Conservation (phyloP, 2,329 filamentous ascomycete species). For the Botrytis porri region DNA sequence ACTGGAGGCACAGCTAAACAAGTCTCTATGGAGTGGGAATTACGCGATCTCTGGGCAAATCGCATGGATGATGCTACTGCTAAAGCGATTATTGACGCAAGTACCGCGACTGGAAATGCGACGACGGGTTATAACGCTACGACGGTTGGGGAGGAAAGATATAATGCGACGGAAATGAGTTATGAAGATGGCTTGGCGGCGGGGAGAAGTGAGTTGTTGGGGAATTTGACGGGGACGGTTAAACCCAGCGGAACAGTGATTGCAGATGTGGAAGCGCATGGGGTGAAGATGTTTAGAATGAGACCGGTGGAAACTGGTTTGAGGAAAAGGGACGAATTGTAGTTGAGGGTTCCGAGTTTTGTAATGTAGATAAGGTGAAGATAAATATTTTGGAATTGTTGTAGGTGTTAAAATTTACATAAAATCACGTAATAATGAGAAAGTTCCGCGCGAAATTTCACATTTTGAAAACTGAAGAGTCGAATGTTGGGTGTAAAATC, state of each 20-base stretch:
- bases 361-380: not conserved
- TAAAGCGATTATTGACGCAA: constrained; percentile 44
- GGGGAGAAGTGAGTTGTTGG: constrained; percentile 46
- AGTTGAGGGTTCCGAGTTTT: constrained; percentile 36
- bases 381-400: not conserved
- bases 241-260: constrained; percentile 43
- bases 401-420: not conserved
- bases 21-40: constrained; percentile 47
- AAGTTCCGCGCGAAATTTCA: not conserved
- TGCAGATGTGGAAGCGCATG: constrained; percentile 47
- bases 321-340: constrained; percentile 42
- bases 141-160: constrained; percentile 36
- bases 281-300: constrained; percentile 50
- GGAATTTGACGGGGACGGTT: constrained; percentile 45
- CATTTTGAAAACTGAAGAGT: not conserved
- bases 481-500: not conserved
- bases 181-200: constrained; percentile 47
- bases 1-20: constrained; percentile 43
- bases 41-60: constrained; percentile 55
- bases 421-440: not conserved
- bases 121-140: constrained; percentile 38
- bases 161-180: constrained; percentile 49
- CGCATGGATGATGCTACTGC: constrained; percentile 50
- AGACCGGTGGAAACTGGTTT: constrained; percentile 28
- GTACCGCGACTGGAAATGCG: constrained; percentile 36